A percentile compares a stretch with the other conserved stretches of the same genome.
Evolutionary conservation across 768 basidiomycete genomes (phyloP).

Genomic region (Trametes villosa): DNA sequence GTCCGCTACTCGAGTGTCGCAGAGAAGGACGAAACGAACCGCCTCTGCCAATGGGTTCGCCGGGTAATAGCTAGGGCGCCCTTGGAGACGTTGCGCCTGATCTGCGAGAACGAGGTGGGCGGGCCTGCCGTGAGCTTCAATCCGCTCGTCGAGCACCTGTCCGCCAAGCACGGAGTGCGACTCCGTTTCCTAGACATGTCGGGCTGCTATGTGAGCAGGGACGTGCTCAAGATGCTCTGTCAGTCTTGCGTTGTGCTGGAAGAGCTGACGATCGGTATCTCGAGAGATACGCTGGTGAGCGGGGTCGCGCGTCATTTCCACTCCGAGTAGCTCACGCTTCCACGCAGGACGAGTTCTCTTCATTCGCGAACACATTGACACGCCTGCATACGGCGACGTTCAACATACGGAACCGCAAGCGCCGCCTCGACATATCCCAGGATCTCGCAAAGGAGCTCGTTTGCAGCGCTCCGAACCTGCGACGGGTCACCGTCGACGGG

Average conservation of each 20-base stretch:
- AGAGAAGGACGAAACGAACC: conserved; percentile 32
- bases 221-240: conserved; percentile 36
- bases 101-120: conserved; percentile 33
- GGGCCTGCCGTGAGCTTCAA: conserved; percentile 36
- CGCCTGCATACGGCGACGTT: conserved; percentile 4
- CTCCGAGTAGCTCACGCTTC: too few relatives aligned
- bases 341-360: neutral
- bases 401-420: conserved; percentile 4
- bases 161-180: conserved; percentile 36
- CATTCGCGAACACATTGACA: neutral
- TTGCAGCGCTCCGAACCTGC: neutral
- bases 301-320: neutral
- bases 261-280: conserved; percentile 38
- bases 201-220: conserved; percentile 35
- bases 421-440: neutral
- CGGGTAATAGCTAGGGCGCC: conserved; percentile 41
- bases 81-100: conserved; percentile 38
- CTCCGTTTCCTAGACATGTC: conserved; percentile 40
- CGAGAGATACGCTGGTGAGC: conserved; percentile 40
- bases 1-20: conserved; percentile 30
- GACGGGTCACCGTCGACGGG: conserved; percentile 16
- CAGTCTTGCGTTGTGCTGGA: conserved; percentile 40
- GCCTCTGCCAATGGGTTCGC: conserved; percentile 48
- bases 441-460: neutral
- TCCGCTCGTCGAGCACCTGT: conserved; percentile 46